phyloP scores from a whole-genome alignment of 176 grass and related monocot genomes.

The Musa schizocarpa region DNA sequence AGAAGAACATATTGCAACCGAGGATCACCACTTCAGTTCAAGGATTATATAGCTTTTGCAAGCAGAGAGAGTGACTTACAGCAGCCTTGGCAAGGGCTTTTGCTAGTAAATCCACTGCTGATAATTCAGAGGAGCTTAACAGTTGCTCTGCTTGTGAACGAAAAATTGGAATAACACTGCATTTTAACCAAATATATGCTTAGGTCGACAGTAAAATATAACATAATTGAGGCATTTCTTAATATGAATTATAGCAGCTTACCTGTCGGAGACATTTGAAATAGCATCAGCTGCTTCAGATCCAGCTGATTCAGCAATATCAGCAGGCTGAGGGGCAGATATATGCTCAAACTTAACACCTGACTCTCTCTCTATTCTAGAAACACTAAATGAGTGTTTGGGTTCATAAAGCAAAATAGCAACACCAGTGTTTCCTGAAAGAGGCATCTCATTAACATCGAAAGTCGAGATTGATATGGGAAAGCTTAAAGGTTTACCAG shows the following conservation, averaged over 20 bases:
- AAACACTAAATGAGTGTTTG: conserved; percentile 45
- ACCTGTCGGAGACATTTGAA: conserved; percentile 82
- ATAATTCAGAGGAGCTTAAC: conserved; percentile 53
- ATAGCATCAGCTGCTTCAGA: conserved; percentile 89
- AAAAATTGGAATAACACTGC: conserved; percentile 94
- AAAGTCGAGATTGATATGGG: neutral
- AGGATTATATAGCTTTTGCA: neutral
- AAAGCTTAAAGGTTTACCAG: conserved; percentile 31
- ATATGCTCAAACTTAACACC: conserved; percentile 89
- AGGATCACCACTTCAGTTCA: neutral
- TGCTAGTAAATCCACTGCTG: conserved; percentile 63
- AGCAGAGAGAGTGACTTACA: conserved; percentile 34
- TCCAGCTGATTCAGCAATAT: conserved; percentile 90
- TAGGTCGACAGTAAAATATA: neutral
- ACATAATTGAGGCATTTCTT: neutral
- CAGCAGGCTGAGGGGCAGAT: conserved; percentile 75
- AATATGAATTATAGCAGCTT: conserved; percentile 7
- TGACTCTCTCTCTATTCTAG: conserved; percentile 73
- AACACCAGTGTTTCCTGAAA: conserved; percentile 82
- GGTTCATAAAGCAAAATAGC: conserved; percentile 86
- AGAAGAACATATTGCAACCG: conserved; percentile 11
- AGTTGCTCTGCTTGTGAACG: conserved; percentile 79
- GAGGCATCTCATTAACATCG: neutral
- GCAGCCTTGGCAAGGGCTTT: conserved; percentile 95
- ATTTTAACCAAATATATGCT: conserved; percentile 1